Evolutionary conservation across 768 basidiomycete genomes (phyloP), one percentile per base, ranked within the genome.

Genomic region (Holtermanniella nyarrowii): DNA sequence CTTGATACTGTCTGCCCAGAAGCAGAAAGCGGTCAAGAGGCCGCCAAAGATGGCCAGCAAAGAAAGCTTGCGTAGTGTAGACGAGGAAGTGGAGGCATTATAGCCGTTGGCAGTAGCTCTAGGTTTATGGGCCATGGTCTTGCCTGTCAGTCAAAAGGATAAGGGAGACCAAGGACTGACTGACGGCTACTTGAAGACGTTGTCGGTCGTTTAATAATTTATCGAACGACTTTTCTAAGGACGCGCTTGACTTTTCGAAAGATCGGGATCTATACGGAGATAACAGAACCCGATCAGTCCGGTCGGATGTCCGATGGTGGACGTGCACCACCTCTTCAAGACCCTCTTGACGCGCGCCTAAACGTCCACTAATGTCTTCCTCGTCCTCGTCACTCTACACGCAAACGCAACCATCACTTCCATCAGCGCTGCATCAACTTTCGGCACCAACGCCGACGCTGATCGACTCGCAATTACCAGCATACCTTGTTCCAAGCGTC

Each of bases 401-500:
- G 4, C 40, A 56, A 26, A 53, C 44, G 7, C 54, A 61, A 4
- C 66, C 66, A 13, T 58, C 65, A 10, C 59, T 67, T 39, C 65
- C 68, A 20, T 46, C 61, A 3, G 53, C 59, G 0, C 39, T 71
- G 1, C 56, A 60, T 39, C 22, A 27, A 1, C 66, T 72, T 10
- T 66, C 71, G 20, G 46, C 40, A 1, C 66, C 72, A 12, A n/a
- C 60, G 2, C 63, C 70, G 1, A 40, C 48, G 11, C 58, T 70
- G n/a, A 60, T 73, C 24, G 69, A 69, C 46, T 54, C 66, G 10
- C 57, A 64, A 16, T 50, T 71, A 4, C 63, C 66, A 2, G 52
- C 49, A 4, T 91, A 89, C 72, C 82, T 96, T 63, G 74, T 89
- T 51, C 87, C 89, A 51, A 84, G 86, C 68, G 76, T 84, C 49